Evolutionary conservation across 441 rosid genomes (phyloP), one percentile per base, ranked within the genome.

Genomic region (Pelargonium australe): DNA sequence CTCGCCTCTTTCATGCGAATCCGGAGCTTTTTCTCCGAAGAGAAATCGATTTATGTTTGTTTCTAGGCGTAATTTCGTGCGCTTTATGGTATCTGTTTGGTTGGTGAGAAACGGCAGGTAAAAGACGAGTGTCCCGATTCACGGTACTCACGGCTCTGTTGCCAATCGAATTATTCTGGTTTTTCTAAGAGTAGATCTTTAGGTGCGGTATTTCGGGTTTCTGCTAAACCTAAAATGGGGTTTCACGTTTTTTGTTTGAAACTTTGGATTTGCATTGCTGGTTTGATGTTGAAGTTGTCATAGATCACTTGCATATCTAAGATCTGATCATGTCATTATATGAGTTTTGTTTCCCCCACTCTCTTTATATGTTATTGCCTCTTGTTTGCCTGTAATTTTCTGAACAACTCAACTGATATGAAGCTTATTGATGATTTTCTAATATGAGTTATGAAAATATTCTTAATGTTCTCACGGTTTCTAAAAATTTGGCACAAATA

Each of bases 31-130:
- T 44, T 25, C 31, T 25, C 23, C 17, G 16, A 37, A 51, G 63
- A 65, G 60, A 23, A 65, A 37, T 16, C n/a, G 28, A 3, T 45
- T 23, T 58, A 11, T 43, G 53, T 44, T 72, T 66, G 61, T 20
- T 17, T 44, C 2, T 25, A 25, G 31, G 31, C 31, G 31, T 25
- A 25, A 25, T 25, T 14, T 41, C 16, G 41, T n/a, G 55, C 7
- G n/a, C 23, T 34, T 73, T 13, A 37, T 37, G 64, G 66, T 31
- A 11, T 62, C n/a, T 7, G 71, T 55, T 76, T 49, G 73, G 49
- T 63, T 47, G 70, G 28, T 49, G 23, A 58, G 20, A 41, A 43
- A 71, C 34, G 17, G 41, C 17, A 10, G 49, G 40, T 16, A 7
- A 23, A 64, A 7, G 19, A 37, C 20, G n/a, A 37, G 25, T 25